phyloP scores from a whole-genome alignment of 129 eudicot genomes.

The Glebionis coronaria region DNA sequence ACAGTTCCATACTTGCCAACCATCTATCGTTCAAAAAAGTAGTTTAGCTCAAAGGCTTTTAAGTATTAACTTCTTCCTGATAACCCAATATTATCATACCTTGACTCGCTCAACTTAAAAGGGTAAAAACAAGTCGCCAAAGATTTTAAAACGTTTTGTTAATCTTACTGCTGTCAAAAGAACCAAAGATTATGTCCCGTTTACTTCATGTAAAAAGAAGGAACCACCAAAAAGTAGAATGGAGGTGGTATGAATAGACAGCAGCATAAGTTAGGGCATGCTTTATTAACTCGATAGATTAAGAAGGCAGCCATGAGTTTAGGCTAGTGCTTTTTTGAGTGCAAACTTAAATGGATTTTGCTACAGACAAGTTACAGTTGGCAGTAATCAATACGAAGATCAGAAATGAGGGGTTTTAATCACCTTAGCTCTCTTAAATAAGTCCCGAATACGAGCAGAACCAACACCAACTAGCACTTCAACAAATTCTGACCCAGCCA shows the following conservation, averaged over 20 bases:
- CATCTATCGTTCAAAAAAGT: neutral
- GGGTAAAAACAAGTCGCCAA: neutral
- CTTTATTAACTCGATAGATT: too few relatives aligned
- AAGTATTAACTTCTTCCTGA: neutral
- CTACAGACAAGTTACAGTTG: too few relatives aligned
- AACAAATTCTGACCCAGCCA: constrained; percentile 98
- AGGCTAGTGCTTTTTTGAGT: too few relatives aligned
- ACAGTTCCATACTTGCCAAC: constrained; percentile 8
- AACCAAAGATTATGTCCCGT: neutral
- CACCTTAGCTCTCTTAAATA: constrained; percentile 94
- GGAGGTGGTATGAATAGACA: too few relatives aligned
- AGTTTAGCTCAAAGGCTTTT: neutral
- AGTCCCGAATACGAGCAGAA: constrained; percentile 88
- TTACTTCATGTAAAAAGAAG: neutral
- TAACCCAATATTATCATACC: neutral
- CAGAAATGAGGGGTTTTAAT: constrained; percentile 1
- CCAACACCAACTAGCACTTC: constrained; percentile 98
- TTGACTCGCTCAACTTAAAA: neutral
- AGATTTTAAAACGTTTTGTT: neutral
- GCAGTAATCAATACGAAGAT: too few relatives aligned
- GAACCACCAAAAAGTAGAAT: neutral
- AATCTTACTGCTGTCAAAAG: constrained; percentile 8
- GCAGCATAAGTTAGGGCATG: too few relatives aligned
- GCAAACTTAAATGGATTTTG: too few relatives aligned
- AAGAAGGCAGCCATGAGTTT: too few relatives aligned